Percentiles rank a stretch among this genome's conserved stretches.
Conservation (phyloP, 1,284 basidiomycete species). For the Ganoderma lucidum region DNA sequence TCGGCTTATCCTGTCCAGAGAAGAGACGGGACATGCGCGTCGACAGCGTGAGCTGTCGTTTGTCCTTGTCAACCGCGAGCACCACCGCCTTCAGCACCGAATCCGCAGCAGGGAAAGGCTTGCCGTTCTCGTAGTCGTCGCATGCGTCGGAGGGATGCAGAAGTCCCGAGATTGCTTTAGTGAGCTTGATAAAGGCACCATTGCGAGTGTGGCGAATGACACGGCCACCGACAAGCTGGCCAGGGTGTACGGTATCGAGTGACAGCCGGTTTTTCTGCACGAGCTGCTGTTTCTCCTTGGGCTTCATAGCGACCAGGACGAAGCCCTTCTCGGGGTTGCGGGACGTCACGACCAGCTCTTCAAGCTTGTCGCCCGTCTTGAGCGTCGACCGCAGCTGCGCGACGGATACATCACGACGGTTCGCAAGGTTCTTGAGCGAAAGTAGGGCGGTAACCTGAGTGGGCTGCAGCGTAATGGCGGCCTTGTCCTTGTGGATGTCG, state of each 20-base stretch:
- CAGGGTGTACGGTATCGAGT: conserved; percentile 72
- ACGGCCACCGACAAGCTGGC: conserved; percentile 82
- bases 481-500: conserved; percentile 88
- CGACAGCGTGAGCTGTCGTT: conserved; percentile 80
- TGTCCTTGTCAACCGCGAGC: conserved; percentile 69
- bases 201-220: conserved; percentile 73
- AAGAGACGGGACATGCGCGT: conserved; percentile 78
- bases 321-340: conserved; percentile 89
- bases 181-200: conserved; percentile 81
- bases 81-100: conserved; percentile 77
- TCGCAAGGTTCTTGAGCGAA: conserved; percentile 90
- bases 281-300: conserved; percentile 57
- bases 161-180: conserved; percentile 73
- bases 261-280: conserved; percentile 62
- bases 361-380: conserved; percentile 76
- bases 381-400: conserved; percentile 77
- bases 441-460: conserved; percentile 82
- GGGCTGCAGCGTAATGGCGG: conserved; percentile 76
- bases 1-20: conserved; percentile 53
- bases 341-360: conserved; percentile 88
- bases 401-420: conserved; percentile 72
- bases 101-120: conserved; percentile 69
- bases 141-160: conserved; percentile 83
- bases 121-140: conserved; percentile 78
- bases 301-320: conserved; percentile 85